Evolutionary conservation across 176 grass and related monocot species (phyloP).

Genomic region (Raddia guianensis): DNA sequence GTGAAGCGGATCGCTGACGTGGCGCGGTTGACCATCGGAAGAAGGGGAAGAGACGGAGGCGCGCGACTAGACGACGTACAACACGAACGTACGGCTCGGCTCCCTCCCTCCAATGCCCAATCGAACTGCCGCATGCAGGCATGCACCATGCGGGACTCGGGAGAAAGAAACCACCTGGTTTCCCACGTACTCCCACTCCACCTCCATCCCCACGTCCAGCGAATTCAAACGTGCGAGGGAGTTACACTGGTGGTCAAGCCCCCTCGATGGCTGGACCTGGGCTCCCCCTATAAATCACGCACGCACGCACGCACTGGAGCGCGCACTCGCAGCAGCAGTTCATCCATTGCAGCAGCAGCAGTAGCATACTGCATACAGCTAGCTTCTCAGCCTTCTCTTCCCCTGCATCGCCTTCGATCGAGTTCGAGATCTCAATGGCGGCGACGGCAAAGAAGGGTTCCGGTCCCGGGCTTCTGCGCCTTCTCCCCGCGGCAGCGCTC

Average conservation of each 20-base stretch:
- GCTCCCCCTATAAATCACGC: slow-evolving; percentile 6
- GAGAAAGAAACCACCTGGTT: neutral
- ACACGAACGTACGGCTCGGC: too few species aligned
- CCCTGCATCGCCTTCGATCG: neutral
- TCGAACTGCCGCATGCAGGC: too few species aligned
- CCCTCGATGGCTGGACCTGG: too few species aligned
- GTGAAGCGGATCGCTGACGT: too few species aligned
- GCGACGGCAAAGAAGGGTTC: neutral
- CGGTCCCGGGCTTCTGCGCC: neutral
- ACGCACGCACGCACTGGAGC: neutral
- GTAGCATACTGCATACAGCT: neutral
- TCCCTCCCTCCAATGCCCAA: too few species aligned
- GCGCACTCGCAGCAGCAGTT: neutral
- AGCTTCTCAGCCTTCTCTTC: neutral
- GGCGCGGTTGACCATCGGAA: too few species aligned
- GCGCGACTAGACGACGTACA: too few species aligned
- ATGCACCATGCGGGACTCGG: too few species aligned
- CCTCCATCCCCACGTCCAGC: neutral
- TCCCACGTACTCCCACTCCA: too few species aligned
- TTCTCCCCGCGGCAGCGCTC: neutral
- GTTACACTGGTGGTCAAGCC: neutral
- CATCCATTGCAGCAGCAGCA: neutral
- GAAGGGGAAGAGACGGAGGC: too few species aligned
- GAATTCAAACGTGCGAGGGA: neutral
- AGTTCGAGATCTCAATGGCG: slow-evolving; percentile 19